A percentile compares a stretch with the other conserved stretches of the same genome.
Evolutionary conservation across 1,139 yeast species (phyloP).

Genomic region (Pichia sp.): DNA sequence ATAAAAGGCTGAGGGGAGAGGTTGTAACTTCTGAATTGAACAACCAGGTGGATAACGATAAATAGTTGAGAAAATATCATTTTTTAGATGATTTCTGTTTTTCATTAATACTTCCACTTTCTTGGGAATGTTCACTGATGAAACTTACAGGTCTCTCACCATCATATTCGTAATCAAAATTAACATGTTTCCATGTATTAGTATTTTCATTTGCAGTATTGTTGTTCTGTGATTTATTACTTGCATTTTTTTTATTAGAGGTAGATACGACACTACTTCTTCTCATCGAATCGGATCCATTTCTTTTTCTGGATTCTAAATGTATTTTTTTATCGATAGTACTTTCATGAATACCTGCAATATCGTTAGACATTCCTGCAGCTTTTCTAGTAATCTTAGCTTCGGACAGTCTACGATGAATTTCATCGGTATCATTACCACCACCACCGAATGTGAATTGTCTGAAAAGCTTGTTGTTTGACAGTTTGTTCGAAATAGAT

Average conservation of each 20-base stretch:
- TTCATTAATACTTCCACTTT: too few relatives aligned
- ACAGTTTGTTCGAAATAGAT: background rate
- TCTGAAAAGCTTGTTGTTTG: slow-evolving; percentile 19
- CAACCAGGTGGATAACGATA: too few relatives aligned
- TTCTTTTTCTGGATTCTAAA: slow-evolving; percentile 1
- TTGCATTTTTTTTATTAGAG: background rate
- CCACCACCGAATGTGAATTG: slow-evolving; percentile 30
- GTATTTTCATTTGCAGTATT: background rate
- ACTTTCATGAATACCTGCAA: slow-evolving; percentile 40
- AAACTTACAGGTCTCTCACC: slow-evolving; percentile 23
- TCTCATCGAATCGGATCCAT: background rate
- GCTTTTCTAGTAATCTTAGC: slow-evolving; percentile 41
- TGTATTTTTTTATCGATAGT: slow-evolving; percentile 17
- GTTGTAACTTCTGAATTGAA: too few relatives aligned
- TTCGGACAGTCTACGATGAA: slow-evolving; percentile 33
- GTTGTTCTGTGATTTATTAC: background rate
- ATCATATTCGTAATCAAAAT: slow-evolving; percentile 21
- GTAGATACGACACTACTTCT: background rate
- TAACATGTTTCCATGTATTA: slow-evolving; percentile 19
- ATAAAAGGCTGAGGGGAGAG: too few relatives aligned
- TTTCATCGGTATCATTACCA: slow-evolving; percentile 29
- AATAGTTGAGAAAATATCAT: too few relatives aligned
- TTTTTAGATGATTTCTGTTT: too few relatives aligned
- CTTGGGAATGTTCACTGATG: slow-evolving; percentile 15
- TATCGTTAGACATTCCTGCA: slow-evolving; percentile 40